Base-by-base conservation (phyloP, 805 yeast species). In the Lipomyces spencermartinsiae region DNA sequence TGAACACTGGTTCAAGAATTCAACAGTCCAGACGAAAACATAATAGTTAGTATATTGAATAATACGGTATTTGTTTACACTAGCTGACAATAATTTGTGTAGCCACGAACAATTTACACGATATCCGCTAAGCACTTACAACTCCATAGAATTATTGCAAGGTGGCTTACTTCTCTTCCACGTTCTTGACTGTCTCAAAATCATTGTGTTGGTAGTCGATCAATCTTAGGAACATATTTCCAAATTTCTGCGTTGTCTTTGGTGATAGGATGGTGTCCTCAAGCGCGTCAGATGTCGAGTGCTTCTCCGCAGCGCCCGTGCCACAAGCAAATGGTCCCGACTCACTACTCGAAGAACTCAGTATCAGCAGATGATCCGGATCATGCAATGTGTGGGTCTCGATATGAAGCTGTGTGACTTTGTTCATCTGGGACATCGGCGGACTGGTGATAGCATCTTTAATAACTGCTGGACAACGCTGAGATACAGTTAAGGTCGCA, bases 1-100 rank as follows among this genome's bases (percentile, higher is more conserved):
- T 64, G 46, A 58, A 34, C 4, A 19, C 58, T 25, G 66, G 59
- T 12, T 4, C 31, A 25, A 25, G 56, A 25, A 49, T 49, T 14
- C 31, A 25, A 25, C 29, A 25, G 16, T 49, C 1, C n/a, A 37
- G 43, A 37, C 43, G 43, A 43, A 4, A 16, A 16, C n/a, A 5
- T 43, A 43, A 43, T 43, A n/a, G 49, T 43, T 1, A 2, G 22
- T 19, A 16, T 43, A n/a, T n/a, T 6, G 22, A 43, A 43, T 16
- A 1, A 8, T n/a, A 25, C 29, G 16, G 7, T n/a, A 43, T 43
- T 43, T 16, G 22, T 43, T 43, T 16, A 7, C 16, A 9, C 49
- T 43, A 43, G 22, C 49, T 43, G n/a, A 16, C 49, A n/a, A 5
- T 5, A 19, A 9, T n/a, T 12, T n/a, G n/a, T 43, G 22, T n/a